A percentile compares a stretch with the other conserved stretches of the same genome.
Evolutionary conservation across 176 grass and related monocot species (phyloP).

Genomic region (Juncus effusus): DNA sequence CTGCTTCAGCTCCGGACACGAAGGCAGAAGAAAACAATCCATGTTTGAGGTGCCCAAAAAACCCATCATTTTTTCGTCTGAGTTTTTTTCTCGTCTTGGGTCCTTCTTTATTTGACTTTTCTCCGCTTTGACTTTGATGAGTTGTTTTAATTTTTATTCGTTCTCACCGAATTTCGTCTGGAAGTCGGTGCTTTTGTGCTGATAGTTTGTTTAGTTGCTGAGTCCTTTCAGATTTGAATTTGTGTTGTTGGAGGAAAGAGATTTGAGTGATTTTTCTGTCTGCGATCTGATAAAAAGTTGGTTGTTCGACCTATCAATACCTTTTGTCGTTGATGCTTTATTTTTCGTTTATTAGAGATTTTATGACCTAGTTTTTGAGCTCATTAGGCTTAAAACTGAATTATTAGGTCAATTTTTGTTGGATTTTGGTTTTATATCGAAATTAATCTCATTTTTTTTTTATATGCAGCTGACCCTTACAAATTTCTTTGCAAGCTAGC

Average conservation of each 20-base stretch:
- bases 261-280: background rate
- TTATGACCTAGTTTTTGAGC: constrained; percentile 9
- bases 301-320: background rate
- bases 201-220: background rate
- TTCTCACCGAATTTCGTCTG: constrained; percentile 8
- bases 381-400: background rate
- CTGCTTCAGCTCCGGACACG: background rate
- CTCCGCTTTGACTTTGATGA: constrained; percentile 27
- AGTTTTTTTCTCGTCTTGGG: background rate
- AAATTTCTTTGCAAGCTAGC: constrained; percentile 11
- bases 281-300: constrained; percentile 3
- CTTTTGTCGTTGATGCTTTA: background rate
- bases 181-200: background rate
- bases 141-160: background rate
- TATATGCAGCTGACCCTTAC: background rate
- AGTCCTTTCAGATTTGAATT: constrained; percentile 5
- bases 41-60: constrained; percentile 1
- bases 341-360: background rate
- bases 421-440: background rate
- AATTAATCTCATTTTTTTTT: constrained; percentile 5
- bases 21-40: background rate
- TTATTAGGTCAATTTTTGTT: constrained; percentile 23
- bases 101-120: constrained; percentile 25
- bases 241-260: background rate
- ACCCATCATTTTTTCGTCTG: background rate